These are phyloP conservation scores for Aethionema arabicum DNA, from an alignment of 345 rosid species.

Conservation along the genomic window DNA sequence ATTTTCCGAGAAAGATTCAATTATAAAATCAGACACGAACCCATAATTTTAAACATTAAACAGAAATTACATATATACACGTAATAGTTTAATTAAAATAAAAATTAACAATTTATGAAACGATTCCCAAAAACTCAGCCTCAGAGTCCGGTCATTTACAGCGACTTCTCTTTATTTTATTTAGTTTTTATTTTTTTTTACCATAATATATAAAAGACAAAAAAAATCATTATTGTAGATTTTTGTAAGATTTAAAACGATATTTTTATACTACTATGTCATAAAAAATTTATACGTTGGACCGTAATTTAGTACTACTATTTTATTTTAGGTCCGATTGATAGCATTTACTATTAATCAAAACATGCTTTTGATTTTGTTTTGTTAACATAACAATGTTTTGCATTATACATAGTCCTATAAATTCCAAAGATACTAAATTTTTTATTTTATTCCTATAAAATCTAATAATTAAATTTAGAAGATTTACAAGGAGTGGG, in stretches of 20 bases:
- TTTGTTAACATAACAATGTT: no score
- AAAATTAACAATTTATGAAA: neutral
- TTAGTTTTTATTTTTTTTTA: slow-evolving; percentile 23
- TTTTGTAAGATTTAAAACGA: no score
- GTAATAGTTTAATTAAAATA: no score
- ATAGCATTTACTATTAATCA: no score
- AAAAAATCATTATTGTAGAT: slow-evolving; percentile 6
- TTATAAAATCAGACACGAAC: slow-evolving; percentile 36
- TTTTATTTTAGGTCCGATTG: no score
- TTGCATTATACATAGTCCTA: no score
- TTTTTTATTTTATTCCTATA: neutral
- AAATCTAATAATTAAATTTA: slow-evolving; percentile 31
- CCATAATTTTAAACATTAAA: slow-evolving; percentile 30
- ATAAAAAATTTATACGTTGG: no score
- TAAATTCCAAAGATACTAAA: neutral
- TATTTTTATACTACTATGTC: no score
- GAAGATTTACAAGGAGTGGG: slow-evolving; percentile 33
- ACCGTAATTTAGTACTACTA: no score
- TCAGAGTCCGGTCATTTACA: slow-evolving; percentile 34
- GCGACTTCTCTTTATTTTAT: slow-evolving; percentile 19
- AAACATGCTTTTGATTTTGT: no score
- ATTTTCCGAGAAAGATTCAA: slow-evolving; percentile 40
- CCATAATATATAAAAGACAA: slow-evolving; percentile 30
- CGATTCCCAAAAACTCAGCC: slow-evolving; percentile 20
- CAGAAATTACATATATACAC: no score